Percentiles rank a stretch among this genome's conserved stretches.
Conservation (phyloP, 208 protist species). For the Acanthamoeba rhysodes region DNA sequence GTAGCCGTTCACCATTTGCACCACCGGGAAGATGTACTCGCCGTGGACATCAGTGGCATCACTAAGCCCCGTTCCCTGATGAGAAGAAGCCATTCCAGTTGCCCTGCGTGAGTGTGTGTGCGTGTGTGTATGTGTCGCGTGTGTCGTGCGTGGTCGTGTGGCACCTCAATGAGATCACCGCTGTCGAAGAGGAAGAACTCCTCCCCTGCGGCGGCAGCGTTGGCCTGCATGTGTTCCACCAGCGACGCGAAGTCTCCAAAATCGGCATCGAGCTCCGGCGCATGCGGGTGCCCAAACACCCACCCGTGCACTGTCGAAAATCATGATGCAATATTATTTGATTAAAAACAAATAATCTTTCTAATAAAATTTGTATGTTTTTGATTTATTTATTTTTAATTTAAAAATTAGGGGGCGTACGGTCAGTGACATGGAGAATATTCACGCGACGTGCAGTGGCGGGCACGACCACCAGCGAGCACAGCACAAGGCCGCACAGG, state of each 20-base stretch:
- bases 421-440: slow-evolving; percentile 6
- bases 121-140: too few relatives aligned
- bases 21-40: slow-evolving; percentile 73
- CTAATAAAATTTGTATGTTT: neutral
- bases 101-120: too few relatives aligned
- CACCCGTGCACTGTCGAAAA: slow-evolving; percentile 53
- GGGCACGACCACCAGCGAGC: too few relatives aligned
- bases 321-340: neutral
- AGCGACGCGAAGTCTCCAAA: slow-evolving; percentile 77
- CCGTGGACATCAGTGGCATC: slow-evolving; percentile 76
- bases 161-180: slow-evolving; percentile 77
- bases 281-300: slow-evolving; percentile 75
- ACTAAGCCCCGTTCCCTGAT: slow-evolving; percentile 76
- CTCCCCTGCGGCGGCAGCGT: slow-evolving; percentile 65
- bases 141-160: neutral
- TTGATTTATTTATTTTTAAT: neutral
- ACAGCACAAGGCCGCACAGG: too few relatives aligned
- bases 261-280: slow-evolving; percentile 66
- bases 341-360: neutral
- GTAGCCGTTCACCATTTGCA: slow-evolving; percentile 75
- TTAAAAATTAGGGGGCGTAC: neutral
- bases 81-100: neutral
- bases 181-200: slow-evolving; percentile 81
- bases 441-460: neutral
- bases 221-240: slow-evolving; percentile 71